phyloP scores from a whole-genome alignment of 768 basidiomycete genomes.

The Crepidotus variabilis region DNA sequence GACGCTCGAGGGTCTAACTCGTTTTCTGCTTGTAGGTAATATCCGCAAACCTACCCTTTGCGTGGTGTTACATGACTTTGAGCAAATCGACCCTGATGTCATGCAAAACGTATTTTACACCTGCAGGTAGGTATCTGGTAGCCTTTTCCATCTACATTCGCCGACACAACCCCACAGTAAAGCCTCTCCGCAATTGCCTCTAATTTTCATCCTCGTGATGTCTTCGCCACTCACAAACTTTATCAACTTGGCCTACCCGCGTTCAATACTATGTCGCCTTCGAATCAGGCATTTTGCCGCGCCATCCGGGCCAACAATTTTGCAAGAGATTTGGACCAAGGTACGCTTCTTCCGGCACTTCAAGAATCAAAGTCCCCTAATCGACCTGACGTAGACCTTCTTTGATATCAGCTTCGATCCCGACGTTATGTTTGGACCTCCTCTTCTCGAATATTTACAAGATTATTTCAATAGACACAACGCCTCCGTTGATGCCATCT shows the following conservation, averaged over 20 bases:
- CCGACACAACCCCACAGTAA: constrained; percentile 34
- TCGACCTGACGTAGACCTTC: constrained; percentile 30
- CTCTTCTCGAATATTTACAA: constrained; percentile 47
- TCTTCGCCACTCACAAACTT: constrained; percentile 58
- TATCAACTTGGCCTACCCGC: constrained; percentile 56
- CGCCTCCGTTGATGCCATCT: constrained; percentile 50
- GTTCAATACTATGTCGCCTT: constrained; percentile 54
- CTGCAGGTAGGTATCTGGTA: constrained; percentile 49
- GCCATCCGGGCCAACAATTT: constrained; percentile 41
- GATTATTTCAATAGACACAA: constrained; percentile 58
- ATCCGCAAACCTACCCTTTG: constrained; percentile 37
- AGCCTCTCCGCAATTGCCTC: constrained; percentile 48
- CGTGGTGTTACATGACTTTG: constrained; percentile 70
- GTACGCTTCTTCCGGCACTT: constrained; percentile 27
- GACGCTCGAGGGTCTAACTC: neutral
- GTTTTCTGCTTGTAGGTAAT: constrained; percentile 5
- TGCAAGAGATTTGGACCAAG: constrained; percentile 53
- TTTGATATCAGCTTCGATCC: constrained; percentile 63
- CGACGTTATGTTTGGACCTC: constrained; percentile 57
- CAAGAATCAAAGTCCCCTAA: neutral
- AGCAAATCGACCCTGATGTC: constrained; percentile 59
- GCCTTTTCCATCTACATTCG: neutral
- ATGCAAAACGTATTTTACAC: constrained; percentile 71
- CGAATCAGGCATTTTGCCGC: constrained; percentile 48
- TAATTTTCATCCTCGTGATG: constrained; percentile 62